Base-by-base conservation (phyloP, 495 filamentous ascomycete genomes). In the Cladorrhinum samala region DNA sequence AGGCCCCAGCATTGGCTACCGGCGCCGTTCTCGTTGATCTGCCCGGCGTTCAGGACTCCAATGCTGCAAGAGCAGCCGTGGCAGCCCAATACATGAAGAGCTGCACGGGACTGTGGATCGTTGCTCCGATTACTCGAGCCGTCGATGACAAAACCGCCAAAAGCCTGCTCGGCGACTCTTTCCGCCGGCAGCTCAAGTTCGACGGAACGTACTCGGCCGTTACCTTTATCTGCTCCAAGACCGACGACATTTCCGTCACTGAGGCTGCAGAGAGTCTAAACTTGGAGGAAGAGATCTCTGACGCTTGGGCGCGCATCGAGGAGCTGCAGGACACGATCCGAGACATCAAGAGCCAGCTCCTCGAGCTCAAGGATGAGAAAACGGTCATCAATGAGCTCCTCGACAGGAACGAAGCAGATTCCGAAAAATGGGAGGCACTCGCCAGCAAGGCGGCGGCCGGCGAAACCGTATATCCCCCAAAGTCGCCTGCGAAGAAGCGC, bases 191-290 rank as follows among this genome's bases (percentile, higher is more conserved):
- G 58, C 68, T 88, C 11, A 76, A 84, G 46, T 80, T 83, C 59
- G 84, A 88, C 52, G 79, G 82, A 0, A 73, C 65, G 0, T 83
- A 80, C 48, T 74, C 69, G 0, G 67, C 55, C 7, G 70, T 88
- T 14, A 84, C 76, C 0, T 83, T 89, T 49, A 82, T 89, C 18
- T 86, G 83, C 55, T 80, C 77, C 11, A 88, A 87, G 63, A 83
- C 82, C 3, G 85, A 88, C 62, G 83, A 86, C 43, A 82, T 88
- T 23, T 75, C 67, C 14, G 57, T 60, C 5, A 66, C 59, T 0
- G 72, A 77, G 48, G n/a, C n/a, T n/a, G n/a, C n/a, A n/a, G n/a
- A n/a, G n/a, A n/a, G n/a, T n/a, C n/a, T n/a, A n/a, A n/a, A n/a
- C n/a, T n/a, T 72, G 49, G 73, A 70, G 1, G 77, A 82, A 39